Conservation (phyloP, 352 stramenopile genomes). For the Thraustochytrium striatum region DNA sequence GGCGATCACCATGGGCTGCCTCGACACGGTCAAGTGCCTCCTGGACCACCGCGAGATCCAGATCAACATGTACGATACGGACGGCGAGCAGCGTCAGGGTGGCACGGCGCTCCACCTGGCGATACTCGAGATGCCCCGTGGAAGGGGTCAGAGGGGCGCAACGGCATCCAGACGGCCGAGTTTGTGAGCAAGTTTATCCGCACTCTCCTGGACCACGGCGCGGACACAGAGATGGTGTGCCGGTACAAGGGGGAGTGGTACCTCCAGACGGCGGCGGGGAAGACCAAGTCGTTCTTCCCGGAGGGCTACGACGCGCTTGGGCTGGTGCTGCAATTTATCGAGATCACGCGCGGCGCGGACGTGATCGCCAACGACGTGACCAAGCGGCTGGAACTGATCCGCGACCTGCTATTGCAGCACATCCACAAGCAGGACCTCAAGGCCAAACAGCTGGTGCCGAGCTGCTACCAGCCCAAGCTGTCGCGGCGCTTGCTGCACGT, state of each 20-base stretch:
- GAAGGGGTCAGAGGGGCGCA: conserved; percentile 42
- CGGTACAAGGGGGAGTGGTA: conserved; percentile 45
- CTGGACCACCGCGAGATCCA: conserved; percentile 31
- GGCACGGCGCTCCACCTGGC: conserved; percentile 30
- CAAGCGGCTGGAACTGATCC: conserved; percentile 38
- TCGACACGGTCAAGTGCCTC: conserved; percentile 44
- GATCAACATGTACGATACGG: conserved; percentile 48
- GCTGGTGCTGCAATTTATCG: conserved; percentile 44
- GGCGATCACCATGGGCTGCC: conserved; percentile 24
- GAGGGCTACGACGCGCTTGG: conserved; percentile 38
- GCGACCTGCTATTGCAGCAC: conserved; percentile 38
- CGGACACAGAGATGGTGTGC: conserved; percentile 37
- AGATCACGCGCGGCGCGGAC: conserved; percentile 36
- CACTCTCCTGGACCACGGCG: conserved; percentile 34
- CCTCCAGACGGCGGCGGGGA: conserved; percentile 30
- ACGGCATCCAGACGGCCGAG: conserved; percentile 40
- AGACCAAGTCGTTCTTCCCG: conserved; percentile 46
- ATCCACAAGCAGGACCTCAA: conserved; percentile 29
- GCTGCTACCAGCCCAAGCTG: conserved; percentile 11
- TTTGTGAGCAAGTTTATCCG: conserved; percentile 43
- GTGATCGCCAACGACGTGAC: conserved; percentile 42
- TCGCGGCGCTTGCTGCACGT: not conserved
- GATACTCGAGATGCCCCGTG: conserved; percentile 43
- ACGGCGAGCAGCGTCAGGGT: conserved; percentile 41
- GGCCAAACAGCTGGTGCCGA: not conserved